These are phyloP conservation scores for Pochonia chlamydosporia DNA, from an alignment of 2,329 filamentous ascomycete species.

Conservation along the genomic window DNA sequence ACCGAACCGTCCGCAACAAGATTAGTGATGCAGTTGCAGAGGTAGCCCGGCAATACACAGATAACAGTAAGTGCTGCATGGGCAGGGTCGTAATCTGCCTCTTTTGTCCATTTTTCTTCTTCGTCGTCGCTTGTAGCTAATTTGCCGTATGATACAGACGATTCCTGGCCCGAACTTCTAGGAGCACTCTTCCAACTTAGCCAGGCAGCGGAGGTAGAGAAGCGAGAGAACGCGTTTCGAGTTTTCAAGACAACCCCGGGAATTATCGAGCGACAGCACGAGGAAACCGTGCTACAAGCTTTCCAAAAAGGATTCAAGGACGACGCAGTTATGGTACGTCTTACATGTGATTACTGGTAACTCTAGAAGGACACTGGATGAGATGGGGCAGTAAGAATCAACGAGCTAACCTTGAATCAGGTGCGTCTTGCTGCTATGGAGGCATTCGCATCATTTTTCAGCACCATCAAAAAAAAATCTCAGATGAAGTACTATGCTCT, in stretches of 20 bases:
- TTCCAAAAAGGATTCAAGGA: conserved; percentile 93
- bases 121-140: no score
- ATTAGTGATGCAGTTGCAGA: conserved; percentile 97
- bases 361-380: not conserved
- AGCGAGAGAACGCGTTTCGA: conserved; percentile 88
- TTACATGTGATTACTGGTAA: not conserved
- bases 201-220: conserved; percentile 73
- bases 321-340: conserved; percentile 66
- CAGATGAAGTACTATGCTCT: conserved; percentile 84
- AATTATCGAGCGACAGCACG: conserved; percentile 93
- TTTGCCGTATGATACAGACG: conserved; percentile 44
- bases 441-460: conserved; percentile 94
- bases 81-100: no score
- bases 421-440: conserved; percentile 94
- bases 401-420: conserved; percentile 31
- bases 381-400: not conserved
- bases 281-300: conserved; percentile 80
- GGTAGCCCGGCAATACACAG: conserved; percentile 88
- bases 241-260: conserved; percentile 93
- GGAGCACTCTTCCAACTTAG: conserved; percentile 83
- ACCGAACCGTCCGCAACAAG: conserved; percentile 79
- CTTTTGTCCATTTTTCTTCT: no score
- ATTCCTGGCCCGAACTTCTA: conserved; percentile 86
- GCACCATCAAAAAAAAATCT: conserved; percentile 79
- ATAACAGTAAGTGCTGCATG: conserved; percentile 73